Evolutionary conservation across 495 filamentous ascomycete genomes (phyloP), one percentile per base, ranked within the genome.

Genomic region (Daldinia bambusicola): DNA sequence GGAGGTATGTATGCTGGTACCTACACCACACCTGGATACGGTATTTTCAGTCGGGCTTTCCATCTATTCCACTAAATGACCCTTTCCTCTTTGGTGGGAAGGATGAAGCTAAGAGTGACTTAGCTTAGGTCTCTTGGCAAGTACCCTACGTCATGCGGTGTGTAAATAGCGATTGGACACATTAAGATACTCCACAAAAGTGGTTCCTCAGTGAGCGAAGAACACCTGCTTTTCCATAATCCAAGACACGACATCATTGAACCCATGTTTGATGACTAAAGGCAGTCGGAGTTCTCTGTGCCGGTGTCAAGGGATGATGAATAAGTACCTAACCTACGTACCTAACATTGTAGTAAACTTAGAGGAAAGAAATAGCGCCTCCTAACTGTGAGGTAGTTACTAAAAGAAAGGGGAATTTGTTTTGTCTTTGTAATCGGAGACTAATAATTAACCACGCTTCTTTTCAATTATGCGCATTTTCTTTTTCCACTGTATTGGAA

Each of bases 221-320:
- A 66, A 58, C 66, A 57, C 36, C 63, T 66, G 31, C 63, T 63
- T 57, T 64, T 36, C 43, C 45, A 50, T 41, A n/a, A 66, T 53
- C 70, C 61, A 68, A 73, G 70, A 73, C 66, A 69, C 70, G 56
- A 73, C 70, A 73, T 73, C 70, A 73, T 73, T 52, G 70, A 69
- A 43, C 60, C 57, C 56, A 67, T 30, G 61, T 53, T 48, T 60
- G 55, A 48, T 52, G 63, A 69, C 50, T 69, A 57, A 67, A 73
- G 55, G 5, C 32, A 58, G 62, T 58, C 70, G 70, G 70, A 69
- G 57, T 60, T 69, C 43, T 63, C 57, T 66, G 61, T 69, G 62
- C 70, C 70, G 70, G 70, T 73, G 66, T 73, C 70, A 73, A 73
- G 70, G 70, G 70, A 73, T 72, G 70, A 73, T 73, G 70, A 73